A percentile compares a stretch with the other conserved stretches of the same genome.
phyloP scores from a whole-genome alignment of 2,329 filamentous ascomycete species.

The Clarireedia hainanense region DNA sequence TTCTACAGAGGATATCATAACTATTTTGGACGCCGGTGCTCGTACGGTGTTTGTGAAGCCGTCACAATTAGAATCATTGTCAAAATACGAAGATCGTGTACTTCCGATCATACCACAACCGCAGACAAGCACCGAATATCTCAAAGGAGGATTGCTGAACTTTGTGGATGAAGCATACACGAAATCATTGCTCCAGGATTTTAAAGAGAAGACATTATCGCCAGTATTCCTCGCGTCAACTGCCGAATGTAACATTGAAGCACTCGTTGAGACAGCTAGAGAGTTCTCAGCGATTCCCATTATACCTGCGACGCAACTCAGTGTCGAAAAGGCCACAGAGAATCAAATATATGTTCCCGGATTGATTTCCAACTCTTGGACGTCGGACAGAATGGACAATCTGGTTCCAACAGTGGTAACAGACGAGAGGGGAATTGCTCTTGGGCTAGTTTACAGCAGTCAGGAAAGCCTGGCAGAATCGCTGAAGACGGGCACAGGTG shows the following conservation, averaged over 20 bases:
- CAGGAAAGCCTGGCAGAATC: constrained; percentile 84
- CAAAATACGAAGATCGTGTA: constrained; percentile 49
- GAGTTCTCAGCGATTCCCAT: constrained; percentile 54
- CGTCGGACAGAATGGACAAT: constrained; percentile 74
- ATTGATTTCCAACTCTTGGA: constrained; percentile 67
- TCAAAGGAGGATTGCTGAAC: constrained; percentile 32
- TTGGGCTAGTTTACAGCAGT: constrained; percentile 92
- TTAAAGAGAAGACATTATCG: constrained; percentile 21
- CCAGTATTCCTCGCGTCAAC: constrained; percentile 24
- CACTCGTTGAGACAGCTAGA: constrained; percentile 18
- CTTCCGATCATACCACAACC: constrained; percentile 35
- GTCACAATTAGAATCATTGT: constrained; percentile 54
- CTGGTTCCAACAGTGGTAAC: constrained; percentile 86
- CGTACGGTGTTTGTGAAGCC: constrained; percentile 75
- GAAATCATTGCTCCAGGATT: constrained; percentile 17
- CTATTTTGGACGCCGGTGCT: constrained; percentile 78
- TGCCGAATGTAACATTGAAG: constrained; percentile 15
- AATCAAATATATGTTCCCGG: constrained; percentile 58
- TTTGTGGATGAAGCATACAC: constrained; percentile 33
- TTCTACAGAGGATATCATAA: constrained; percentile 64
- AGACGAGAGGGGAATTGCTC: constrained; percentile 73
- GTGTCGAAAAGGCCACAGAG: constrained; percentile 52
- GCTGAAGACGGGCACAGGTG: constrained; percentile 66
- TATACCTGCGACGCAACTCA: constrained; percentile 62
- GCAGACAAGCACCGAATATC: constrained; percentile 10